A percentile compares a stretch with the other conserved stretches of the same genome.
Conservation (phyloP, 768 basidiomycete species). For the Scleroderma citrinum region DNA sequence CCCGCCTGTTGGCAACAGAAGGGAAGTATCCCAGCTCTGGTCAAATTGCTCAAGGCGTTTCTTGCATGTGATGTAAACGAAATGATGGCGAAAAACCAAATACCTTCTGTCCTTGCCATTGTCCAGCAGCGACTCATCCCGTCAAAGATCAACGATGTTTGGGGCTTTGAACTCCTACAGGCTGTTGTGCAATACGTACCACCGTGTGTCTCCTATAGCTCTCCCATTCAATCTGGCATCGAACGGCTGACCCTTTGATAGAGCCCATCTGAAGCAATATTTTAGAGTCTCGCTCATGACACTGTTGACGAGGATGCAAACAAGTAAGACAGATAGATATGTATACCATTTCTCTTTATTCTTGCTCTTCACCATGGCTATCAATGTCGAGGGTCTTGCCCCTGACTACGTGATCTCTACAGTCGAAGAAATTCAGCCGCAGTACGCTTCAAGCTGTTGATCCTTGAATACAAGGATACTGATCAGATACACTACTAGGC, state of each 20-base stretch:
- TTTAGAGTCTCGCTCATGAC: conserved; percentile 71
- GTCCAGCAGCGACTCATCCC: conserved; percentile 87
- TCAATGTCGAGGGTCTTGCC: conserved; percentile 65
- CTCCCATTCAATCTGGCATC: not conserved
- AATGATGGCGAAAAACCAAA: conserved; percentile 67
- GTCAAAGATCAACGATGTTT: conserved; percentile 80
- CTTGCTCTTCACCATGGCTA: conserved; percentile 66
- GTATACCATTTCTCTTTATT: conserved; percentile 79
- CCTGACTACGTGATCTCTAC: conserved; percentile 77
- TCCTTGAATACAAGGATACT: not conserved
- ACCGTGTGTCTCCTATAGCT: conserved; percentile 47
- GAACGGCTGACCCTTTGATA: conserved; percentile 22
- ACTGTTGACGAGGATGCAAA: conserved; percentile 80
- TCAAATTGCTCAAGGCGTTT: conserved; percentile 82
- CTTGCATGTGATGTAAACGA: conserved; percentile 60
- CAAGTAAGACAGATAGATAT: conserved; percentile 85
- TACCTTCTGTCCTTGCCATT: conserved; percentile 77
- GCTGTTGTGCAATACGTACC: conserved; percentile 67
- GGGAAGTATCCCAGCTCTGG: conserved; percentile 91
- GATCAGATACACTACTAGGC: conserved; percentile 27
- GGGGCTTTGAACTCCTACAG: conserved; percentile 88
- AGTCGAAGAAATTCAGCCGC: conserved; percentile 79
- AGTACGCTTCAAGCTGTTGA: conserved; percentile 37
- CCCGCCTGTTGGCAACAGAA: conserved; percentile 89
- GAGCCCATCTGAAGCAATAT: conserved; percentile 61